Conservation (phyloP, 2,329 filamentous ascomycete species). For the Lasiodiplodia citricola region DNA sequence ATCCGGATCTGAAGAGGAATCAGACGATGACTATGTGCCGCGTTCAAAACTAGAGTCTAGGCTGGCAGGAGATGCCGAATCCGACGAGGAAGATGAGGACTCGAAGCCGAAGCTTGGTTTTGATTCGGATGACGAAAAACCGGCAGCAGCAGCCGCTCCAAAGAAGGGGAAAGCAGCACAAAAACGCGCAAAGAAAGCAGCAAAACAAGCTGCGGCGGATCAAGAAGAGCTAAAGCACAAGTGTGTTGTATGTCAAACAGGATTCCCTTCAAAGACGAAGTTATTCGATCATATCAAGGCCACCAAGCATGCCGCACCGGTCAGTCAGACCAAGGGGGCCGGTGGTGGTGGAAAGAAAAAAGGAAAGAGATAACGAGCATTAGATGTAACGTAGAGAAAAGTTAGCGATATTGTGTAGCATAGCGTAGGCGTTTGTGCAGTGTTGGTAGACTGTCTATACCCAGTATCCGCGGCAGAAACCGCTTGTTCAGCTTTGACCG, state of each 20-base stretch:
- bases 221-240: slow-evolving; percentile 58
- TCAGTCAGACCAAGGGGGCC: slow-evolving; percentile 29
- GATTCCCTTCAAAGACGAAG: slow-evolving; percentile 75
- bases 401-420: not conserved
- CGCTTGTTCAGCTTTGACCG: not conserved
- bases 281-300: slow-evolving; percentile 76
- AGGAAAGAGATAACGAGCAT: slow-evolving; percentile 26
- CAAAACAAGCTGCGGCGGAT: slow-evolving; percentile 44
- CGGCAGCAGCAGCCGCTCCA: slow-evolving; percentile 31
- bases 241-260: slow-evolving; percentile 78
- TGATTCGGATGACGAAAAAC: slow-evolving; percentile 25
- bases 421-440: slow-evolving; percentile 9
- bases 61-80: slow-evolving; percentile 32
- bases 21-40: slow-evolving; percentile 41
- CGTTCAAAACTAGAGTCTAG: slow-evolving; percentile 44
- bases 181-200: slow-evolving; percentile 54
- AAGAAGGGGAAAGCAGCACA: slow-evolving; percentile 56
- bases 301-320: slow-evolving; percentile 65
- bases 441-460: slow-evolving; percentile 13
- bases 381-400: not conserved
- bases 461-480: not conserved
- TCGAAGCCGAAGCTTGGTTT: not conserved
- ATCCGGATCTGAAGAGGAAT: slow-evolving; percentile 27
- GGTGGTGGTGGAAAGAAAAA: slow-evolving; percentile 32
- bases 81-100: not conserved